phyloP scores from a whole-genome alignment of 2,329 filamentous ascomycete genomes.

The Hawksworthiomyces lignivorus region DNA sequence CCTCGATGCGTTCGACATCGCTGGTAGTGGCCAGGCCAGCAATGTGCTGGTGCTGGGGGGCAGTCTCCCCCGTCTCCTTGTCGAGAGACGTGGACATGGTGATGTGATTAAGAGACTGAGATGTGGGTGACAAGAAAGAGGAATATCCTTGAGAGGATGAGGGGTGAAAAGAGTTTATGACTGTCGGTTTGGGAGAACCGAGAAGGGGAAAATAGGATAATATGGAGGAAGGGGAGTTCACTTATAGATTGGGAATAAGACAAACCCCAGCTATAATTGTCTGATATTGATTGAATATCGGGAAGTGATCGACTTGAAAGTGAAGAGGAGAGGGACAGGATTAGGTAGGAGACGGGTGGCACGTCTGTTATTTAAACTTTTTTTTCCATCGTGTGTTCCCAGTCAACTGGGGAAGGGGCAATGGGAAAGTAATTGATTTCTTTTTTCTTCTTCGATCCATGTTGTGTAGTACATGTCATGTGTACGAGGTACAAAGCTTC shows the following conservation, averaged over 20 bases:
- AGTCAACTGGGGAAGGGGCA: neutral
- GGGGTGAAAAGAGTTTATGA: neutral
- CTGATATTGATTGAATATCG: neutral
- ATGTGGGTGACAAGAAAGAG: neutral
- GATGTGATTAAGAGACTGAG: neutral
- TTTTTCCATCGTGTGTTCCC: neutral
- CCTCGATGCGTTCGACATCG: conserved; percentile 55
- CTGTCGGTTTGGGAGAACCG: neutral
- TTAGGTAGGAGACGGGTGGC: neutral
- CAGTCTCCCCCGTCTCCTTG: conserved; percentile 11
- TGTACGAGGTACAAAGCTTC: too few relatives aligned
- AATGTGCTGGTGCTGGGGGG: conserved; percentile 1
- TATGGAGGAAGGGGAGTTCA: neutral
- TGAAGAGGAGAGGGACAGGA: neutral
- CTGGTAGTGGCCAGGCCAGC: conserved; percentile 23
- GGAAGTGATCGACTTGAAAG: neutral
- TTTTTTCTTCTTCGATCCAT: too few relatives aligned
- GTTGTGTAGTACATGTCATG: too few relatives aligned
- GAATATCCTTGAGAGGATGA: conserved; percentile 3
- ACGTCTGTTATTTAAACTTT: conserved; percentile 11
- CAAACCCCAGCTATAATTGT: neutral
- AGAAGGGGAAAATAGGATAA: neutral
- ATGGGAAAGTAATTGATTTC: neutral
- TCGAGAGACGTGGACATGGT: conserved; percentile 7
- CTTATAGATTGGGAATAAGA: neutral